Evolutionary conservation across 2,329 filamentous ascomycete species (phyloP).

Genomic region (Rhexocercosporidium sp.): DNA sequence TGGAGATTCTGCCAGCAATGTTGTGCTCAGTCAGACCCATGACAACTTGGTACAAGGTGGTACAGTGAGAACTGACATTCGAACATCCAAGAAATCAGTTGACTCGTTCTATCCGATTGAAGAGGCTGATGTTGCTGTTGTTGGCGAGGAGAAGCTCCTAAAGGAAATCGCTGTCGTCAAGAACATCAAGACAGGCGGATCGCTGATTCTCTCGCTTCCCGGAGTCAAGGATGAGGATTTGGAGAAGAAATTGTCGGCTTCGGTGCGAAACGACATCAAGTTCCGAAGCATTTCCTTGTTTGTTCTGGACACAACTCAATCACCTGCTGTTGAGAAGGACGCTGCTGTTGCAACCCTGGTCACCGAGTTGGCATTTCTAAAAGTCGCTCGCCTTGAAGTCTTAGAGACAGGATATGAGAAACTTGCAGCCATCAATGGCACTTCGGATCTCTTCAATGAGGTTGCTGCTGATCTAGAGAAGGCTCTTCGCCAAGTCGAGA

Average conservation of each 20-base stretch:
- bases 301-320: slow-evolving; percentile 73
- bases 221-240: slow-evolving; percentile 86
- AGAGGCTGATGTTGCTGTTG: slow-evolving; percentile 77
- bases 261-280: slow-evolving; percentile 73
- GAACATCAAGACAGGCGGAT: slow-evolving; percentile 71
- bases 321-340: slow-evolving; percentile 71
- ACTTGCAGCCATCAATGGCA: slow-evolving; percentile 63
- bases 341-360: slow-evolving; percentile 67
- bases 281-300: slow-evolving; percentile 74
- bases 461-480: slow-evolving; percentile 71
- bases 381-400: slow-evolving; percentile 71
- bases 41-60: slow-evolving; percentile 77
- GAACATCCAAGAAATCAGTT: slow-evolving; percentile 80
- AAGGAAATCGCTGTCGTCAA: slow-evolving; percentile 77
- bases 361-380: slow-evolving; percentile 82
- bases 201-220: slow-evolving; percentile 76
- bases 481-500: slow-evolving; percentile 73
- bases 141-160: slow-evolving; percentile 81
- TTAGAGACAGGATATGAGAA: slow-evolving; percentile 68
- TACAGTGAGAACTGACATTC: slow-evolving; percentile 81
- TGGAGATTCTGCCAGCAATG: slow-evolving; percentile 71
- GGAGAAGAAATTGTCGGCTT: slow-evolving; percentile 80
- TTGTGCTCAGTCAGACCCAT: slow-evolving; percentile 66
- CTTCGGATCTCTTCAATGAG: slow-evolving; percentile 56
- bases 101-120: slow-evolving; percentile 84